Percentiles rank a stretch among this genome's conserved stretches.
Conservation (phyloP, 1,284 basidiomycete species). For the Trichosporon sp. region DNA sequence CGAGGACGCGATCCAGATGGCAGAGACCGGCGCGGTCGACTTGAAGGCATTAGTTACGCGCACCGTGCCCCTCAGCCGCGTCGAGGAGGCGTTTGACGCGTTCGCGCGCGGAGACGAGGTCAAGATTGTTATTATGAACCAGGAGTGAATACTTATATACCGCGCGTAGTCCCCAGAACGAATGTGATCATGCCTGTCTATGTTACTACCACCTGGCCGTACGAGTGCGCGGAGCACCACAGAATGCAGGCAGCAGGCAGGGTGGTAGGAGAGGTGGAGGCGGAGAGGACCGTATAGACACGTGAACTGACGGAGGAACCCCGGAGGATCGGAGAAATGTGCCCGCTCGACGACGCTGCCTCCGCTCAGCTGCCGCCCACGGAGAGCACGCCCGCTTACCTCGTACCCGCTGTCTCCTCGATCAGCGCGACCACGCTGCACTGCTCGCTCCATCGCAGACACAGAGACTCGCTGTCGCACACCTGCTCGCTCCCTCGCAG, state of each 20-base stretch:
- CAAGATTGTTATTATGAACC: conserved; percentile 34
- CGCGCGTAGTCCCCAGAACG: too few relatives aligned
- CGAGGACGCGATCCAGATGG: conserved; percentile 53
- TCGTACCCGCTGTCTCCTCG: background rate
- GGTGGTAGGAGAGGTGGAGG: too few relatives aligned
- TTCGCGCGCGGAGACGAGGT: conserved; percentile 45
- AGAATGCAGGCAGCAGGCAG: too few relatives aligned
- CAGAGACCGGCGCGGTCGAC: conserved; percentile 53
- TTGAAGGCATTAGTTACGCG: conserved; percentile 54
- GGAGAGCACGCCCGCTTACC: background rate
- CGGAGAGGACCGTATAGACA: too few relatives aligned
- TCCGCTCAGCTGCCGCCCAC: background rate
- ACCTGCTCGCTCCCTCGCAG: background rate
- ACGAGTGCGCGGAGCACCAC: too few relatives aligned
- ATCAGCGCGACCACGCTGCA: too few relatives aligned
- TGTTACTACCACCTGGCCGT: too few relatives aligned
- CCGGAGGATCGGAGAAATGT: background rate
- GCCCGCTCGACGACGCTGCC: background rate
- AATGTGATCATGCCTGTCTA: too few relatives aligned
- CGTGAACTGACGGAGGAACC: background rate
- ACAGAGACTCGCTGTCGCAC: too few relatives aligned
- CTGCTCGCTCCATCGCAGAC: too few relatives aligned
- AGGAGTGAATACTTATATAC: conserved; percentile 11
- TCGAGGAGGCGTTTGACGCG: conserved; percentile 53
- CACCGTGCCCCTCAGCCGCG: conserved; percentile 54